Conservation (phyloP, 208 protist genomes). For the Trypanosoma platydactyli region DNA sequence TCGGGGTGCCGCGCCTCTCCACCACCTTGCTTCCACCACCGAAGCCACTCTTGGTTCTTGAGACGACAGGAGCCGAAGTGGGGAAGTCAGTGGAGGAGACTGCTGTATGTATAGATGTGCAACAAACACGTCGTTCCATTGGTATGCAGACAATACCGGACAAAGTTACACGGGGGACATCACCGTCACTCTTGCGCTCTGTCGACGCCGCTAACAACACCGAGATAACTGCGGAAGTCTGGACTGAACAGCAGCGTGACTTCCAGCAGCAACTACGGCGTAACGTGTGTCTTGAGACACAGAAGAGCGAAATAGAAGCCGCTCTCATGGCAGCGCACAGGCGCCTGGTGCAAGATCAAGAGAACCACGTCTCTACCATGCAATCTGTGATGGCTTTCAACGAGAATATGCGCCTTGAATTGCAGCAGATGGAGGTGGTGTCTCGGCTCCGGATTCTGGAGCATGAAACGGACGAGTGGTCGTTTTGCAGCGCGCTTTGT, state of each 20-base stretch:
- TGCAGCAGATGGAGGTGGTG: slow-evolving; percentile 1
- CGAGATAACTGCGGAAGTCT: not conserved
- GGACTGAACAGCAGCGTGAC: not conserved
- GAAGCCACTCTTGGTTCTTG: not conserved
- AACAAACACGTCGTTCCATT: slow-evolving; percentile 4
- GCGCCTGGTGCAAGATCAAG: not conserved
- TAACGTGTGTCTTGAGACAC: slow-evolving; percentile 2
- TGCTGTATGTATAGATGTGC: too few species aligned
- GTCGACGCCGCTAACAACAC: not conserved
- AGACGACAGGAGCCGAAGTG: not conserved
- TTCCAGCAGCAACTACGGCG: slow-evolving; percentile 2
- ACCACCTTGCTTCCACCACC: slow-evolving; percentile 16
- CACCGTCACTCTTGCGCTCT: not conserved
- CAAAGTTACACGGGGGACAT: not conserved
- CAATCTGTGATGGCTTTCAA: not conserved
- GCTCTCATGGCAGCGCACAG: not conserved
- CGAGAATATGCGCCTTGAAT: not conserved
- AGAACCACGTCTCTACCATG: not conserved
- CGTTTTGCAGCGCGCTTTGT: not conserved
- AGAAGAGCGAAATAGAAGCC: not conserved
- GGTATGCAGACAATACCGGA: not conserved
- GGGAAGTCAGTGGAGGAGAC: too few species aligned
- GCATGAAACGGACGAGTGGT: not conserved
- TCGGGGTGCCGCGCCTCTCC: not conserved
- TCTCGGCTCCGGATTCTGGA: not conserved